Conservation (phyloP, 805 yeast species). For the Barnettozyma salicaria region DNA sequence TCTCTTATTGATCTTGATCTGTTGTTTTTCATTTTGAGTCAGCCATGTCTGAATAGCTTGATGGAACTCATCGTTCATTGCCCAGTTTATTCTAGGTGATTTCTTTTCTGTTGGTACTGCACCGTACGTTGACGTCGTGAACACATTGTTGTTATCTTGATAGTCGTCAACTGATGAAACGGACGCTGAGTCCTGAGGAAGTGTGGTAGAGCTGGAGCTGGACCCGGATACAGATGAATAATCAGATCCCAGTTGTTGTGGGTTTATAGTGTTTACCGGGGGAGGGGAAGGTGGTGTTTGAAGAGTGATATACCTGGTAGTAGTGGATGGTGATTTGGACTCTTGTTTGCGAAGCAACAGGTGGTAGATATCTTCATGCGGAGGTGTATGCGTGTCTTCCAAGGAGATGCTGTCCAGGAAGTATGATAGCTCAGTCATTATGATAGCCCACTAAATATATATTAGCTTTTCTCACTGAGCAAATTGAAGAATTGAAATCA, state of each 20-base stretch:
- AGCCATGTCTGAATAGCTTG: slow-evolving; percentile 25
- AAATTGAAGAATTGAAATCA: not conserved
- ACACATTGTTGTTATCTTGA: not conserved
- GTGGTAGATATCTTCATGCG: slow-evolving; percentile 6
- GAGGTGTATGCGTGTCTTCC: slow-evolving; percentile 3
- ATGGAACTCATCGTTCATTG: slow-evolving; percentile 25
- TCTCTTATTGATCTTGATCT: slow-evolving; percentile 4
- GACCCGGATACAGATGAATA: slow-evolving; percentile 9
- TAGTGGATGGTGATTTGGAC: not conserved
- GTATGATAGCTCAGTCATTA: slow-evolving; percentile 9
- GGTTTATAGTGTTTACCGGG: slow-evolving; percentile 17
- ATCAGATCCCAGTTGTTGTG: slow-evolving; percentile 14
- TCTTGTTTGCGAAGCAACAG: slow-evolving; percentile 6
- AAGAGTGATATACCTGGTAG: slow-evolving; percentile 3
- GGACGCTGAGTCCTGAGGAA: slow-evolving; percentile 6
- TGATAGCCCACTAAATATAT: not conserved
- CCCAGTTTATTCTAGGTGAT: slow-evolving; percentile 16
- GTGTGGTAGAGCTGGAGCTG: slow-evolving; percentile 6
- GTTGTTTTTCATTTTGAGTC: slow-evolving; percentile 18
- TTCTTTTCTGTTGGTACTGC: not conserved
- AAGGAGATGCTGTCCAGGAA: slow-evolving; percentile 11
- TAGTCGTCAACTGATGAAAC: slow-evolving; percentile 9
- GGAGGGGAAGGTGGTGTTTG: slow-evolving; percentile 7
- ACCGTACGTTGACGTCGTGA: not conserved
- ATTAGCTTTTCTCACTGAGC: not conserved